Percentiles rank a stretch among this genome's conserved stretches.
Evolutionary conservation across 2,329 filamentous ascomycete genomes (phyloP).

Genomic region (Penicillium sp.): DNA sequence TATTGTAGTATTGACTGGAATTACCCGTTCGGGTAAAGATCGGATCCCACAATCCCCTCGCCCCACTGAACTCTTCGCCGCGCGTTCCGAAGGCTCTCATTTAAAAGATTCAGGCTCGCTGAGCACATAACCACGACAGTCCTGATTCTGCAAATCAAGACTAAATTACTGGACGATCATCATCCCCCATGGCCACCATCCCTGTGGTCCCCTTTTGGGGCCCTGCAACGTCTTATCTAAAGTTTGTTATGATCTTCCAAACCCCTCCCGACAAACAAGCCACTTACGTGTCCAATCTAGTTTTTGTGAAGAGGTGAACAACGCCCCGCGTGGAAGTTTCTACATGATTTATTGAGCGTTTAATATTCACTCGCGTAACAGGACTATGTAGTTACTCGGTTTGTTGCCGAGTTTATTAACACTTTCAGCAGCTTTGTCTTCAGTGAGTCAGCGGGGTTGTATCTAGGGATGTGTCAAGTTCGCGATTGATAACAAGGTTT

Average conservation of each 20-base stretch:
- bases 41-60: not conserved
- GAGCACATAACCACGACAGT: not conserved
- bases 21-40: slow-evolving; percentile 10
- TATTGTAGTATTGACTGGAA: not conserved
- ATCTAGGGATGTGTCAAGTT: not conserved
- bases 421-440: slow-evolving; percentile 52
- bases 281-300: slow-evolving; percentile 19
- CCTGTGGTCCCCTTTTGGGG: slow-evolving; percentile 35
- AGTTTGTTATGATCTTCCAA: slow-evolving; percentile 23
- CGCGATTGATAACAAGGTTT: not conserved
- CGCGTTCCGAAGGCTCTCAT: slow-evolving; percentile 9
- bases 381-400: slow-evolving; percentile 52
- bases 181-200: slow-evolving; percentile 11
- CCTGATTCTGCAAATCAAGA: not conserved
- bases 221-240: slow-evolving; percentile 38
- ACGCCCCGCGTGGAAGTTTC: not conserved
- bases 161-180: not conserved
- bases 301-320: slow-evolving; percentile 39
- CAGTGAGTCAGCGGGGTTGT: slow-evolving; percentile 23
- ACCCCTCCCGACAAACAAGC: slow-evolving; percentile 5
- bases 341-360: not conserved
- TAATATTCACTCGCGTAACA: slow-evolving; percentile 14
- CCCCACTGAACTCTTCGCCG: slow-evolving; percentile 5
- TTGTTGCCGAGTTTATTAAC: slow-evolving; percentile 55
- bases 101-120: not conserved